Percentiles rank a stretch among this genome's conserved stretches.
Conservation (phyloP, 345 rosid species). For the Litchi chinensis region DNA sequence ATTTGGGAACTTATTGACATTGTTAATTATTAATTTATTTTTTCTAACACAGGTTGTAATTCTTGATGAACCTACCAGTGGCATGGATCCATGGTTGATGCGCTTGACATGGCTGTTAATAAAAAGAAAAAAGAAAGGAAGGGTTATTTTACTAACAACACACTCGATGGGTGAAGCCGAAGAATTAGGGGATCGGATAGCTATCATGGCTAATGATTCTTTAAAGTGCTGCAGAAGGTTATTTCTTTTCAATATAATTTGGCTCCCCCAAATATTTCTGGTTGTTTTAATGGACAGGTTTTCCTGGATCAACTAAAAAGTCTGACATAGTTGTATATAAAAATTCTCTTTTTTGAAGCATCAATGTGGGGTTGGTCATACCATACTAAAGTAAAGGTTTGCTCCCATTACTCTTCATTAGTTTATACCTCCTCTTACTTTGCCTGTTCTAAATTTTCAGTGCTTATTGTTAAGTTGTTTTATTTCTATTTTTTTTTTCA, state of each 20-base stretch:
- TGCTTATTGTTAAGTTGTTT: slow-evolving; percentile 23
- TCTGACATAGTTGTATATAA: slow-evolving; percentile 30
- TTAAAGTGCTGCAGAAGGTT: slow-evolving; percentile 97
- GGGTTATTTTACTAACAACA: slow-evolving; percentile 87
- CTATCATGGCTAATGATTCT: slow-evolving; percentile 96
- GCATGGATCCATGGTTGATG: slow-evolving; percentile 99
- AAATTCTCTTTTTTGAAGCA: slow-evolving; percentile 95
- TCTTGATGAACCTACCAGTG: slow-evolving; percentile 99
- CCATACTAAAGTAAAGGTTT: slow-evolving; percentile 92
- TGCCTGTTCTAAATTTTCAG: slow-evolving; percentile 5
- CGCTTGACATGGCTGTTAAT: slow-evolving; percentile 98
- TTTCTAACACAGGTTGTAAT: slow-evolving; percentile 67
- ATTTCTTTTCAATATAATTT: slow-evolving; percentile 13
- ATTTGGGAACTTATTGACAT: slow-evolving; percentile 9
- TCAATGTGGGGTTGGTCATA: slow-evolving; percentile 94
- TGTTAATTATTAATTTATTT: slow-evolving; percentile 20
- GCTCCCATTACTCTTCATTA: slow-evolving; percentile 30
- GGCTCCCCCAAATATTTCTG: neutral
- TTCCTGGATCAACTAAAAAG: neutral
- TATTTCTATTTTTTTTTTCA: slow-evolving; percentile 39
- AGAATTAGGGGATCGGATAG: slow-evolving; percentile 96
- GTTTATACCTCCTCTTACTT: slow-evolving; percentile 6
- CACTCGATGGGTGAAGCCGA: slow-evolving; percentile 99
- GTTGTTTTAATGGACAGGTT: neutral
- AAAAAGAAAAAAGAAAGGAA: slow-evolving; percentile 83